These are phyloP conservation scores for Striga hermonthica DNA, from an alignment of 305 asterid genomes.

Conservation along the genomic window DNA sequence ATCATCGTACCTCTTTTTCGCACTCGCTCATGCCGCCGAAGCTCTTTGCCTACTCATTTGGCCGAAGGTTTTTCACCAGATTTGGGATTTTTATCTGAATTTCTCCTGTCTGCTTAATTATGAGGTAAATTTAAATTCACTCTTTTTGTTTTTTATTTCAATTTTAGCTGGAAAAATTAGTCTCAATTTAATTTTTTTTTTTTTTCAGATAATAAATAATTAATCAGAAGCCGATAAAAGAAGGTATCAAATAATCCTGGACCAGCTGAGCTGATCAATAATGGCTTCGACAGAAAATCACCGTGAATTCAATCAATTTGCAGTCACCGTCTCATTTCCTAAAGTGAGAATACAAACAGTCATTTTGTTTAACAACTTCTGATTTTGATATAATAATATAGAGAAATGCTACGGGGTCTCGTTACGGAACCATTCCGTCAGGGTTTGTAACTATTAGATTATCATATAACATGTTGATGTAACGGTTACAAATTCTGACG, in stretches of 20 bases:
- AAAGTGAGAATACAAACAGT: conserved; percentile 8
- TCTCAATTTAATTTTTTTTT: too few species aligned
- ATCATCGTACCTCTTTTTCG: neutral
- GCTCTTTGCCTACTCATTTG: neutral
- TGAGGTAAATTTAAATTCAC: too few species aligned
- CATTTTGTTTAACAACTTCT: neutral
- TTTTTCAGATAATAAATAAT: neutral
- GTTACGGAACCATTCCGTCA: too few species aligned
- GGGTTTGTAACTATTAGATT: too few species aligned
- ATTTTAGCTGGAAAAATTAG: too few species aligned
- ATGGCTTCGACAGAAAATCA: conserved; percentile 8
- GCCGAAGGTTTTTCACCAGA: conserved; percentile 6
- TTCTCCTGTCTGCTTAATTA: too few species aligned
- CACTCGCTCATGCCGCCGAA: conserved; percentile 3
- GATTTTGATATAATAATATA: too few species aligned
- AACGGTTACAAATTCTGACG: too few species aligned
- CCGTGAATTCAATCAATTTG: neutral
- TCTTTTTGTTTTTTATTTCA: too few species aligned
- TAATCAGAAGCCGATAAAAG: neutral
- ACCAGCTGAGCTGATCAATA: neutral
- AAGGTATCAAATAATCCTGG: neutral
- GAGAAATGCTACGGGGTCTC: too few species aligned
- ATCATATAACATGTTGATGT: too few species aligned
- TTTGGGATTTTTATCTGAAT: neutral
- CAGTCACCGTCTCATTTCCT: conserved; percentile 6